Conservation (phyloP, 495 filamentous ascomycete species). For the Xylaria nigripes region DNA sequence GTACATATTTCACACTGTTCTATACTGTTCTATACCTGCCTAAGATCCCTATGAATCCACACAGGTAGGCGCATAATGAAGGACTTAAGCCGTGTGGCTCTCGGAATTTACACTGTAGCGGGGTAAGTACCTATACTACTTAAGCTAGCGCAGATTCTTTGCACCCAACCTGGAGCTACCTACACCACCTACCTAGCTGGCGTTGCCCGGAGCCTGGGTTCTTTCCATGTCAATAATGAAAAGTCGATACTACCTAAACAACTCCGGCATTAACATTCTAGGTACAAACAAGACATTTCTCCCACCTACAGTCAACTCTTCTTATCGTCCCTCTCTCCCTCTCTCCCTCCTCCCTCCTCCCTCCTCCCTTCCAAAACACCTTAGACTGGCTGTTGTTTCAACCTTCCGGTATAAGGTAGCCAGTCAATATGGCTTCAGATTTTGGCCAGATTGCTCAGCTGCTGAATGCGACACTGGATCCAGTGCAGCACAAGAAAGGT, state of each 20-base stretch:
- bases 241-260: not conserved
- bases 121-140: not conserved
- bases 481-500: constrained; percentile 82
- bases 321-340: too few species aligned
- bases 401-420: not conserved
- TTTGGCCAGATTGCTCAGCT: constrained; percentile 66
- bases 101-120: not conserved
- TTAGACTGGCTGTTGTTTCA: not conserved
- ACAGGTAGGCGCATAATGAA: too few species aligned
- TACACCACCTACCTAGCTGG: not conserved
- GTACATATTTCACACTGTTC: too few species aligned
- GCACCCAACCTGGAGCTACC: not conserved
- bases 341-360: not conserved
- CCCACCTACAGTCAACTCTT: not conserved
- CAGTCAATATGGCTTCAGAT: constrained; percentile 64
- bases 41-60: too few species aligned
- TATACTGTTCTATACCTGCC: too few species aligned
- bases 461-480: constrained; percentile 80
- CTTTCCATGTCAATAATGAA: constrained; percentile 11
- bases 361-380: not conserved
- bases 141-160: not conserved
- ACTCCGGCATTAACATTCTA: not conserved
- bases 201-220: constrained; percentile 9
- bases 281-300: constrained; percentile 2
- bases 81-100: not conserved